Conservation (phyloP, 2,329 filamentous ascomycete species). For the Elsinoe fawcettii region DNA sequence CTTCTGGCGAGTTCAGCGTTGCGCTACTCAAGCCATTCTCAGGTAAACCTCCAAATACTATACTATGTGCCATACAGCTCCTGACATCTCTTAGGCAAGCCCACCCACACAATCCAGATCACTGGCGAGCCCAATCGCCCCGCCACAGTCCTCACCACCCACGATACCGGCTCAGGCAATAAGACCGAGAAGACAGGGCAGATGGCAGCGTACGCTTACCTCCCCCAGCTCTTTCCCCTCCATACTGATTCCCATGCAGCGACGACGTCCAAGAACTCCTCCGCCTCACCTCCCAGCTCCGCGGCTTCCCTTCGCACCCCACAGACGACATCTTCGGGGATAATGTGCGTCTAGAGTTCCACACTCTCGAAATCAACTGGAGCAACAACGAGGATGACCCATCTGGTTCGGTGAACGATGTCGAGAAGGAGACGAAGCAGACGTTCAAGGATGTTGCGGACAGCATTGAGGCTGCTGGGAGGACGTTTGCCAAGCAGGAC, state of each 20-base stretch:
- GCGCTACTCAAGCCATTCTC: slow-evolving; percentile 29
- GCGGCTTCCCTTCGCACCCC: slow-evolving; percentile 34
- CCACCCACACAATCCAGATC: slow-evolving; percentile 32
- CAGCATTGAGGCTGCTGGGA: slow-evolving; percentile 35
- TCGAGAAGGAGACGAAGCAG: slow-evolving; percentile 36
- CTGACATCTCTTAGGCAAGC: slow-evolving; percentile 22
- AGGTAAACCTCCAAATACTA: slow-evolving; percentile 18
- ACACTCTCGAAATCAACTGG: slow-evolving; percentile 39
- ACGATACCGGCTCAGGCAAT: slow-evolving; percentile 26
- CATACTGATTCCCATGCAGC: slow-evolving; percentile 19
- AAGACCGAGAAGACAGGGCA: slow-evolving; percentile 34
- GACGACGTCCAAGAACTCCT: slow-evolving; percentile 38
- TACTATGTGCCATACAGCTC: neutral
- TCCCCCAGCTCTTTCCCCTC: neutral
- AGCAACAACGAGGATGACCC: slow-evolving; percentile 34
- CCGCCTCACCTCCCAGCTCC: slow-evolving; percentile 31
- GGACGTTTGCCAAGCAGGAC: slow-evolving; percentile 36
- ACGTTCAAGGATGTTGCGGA: slow-evolving; percentile 37
- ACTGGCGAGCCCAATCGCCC: slow-evolving; percentile 36
- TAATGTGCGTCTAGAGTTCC: slow-evolving; percentile 34
- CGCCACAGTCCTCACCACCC: slow-evolving; percentile 29
- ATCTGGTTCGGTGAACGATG: slow-evolving; percentile 26
- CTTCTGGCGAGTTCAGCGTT: slow-evolving; percentile 31
- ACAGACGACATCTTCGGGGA: slow-evolving; percentile 35
- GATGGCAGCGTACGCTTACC: slow-evolving; percentile 28